phyloP scores from a whole-genome alignment of 345 rosid species.

The Camelina hispida region DNA sequence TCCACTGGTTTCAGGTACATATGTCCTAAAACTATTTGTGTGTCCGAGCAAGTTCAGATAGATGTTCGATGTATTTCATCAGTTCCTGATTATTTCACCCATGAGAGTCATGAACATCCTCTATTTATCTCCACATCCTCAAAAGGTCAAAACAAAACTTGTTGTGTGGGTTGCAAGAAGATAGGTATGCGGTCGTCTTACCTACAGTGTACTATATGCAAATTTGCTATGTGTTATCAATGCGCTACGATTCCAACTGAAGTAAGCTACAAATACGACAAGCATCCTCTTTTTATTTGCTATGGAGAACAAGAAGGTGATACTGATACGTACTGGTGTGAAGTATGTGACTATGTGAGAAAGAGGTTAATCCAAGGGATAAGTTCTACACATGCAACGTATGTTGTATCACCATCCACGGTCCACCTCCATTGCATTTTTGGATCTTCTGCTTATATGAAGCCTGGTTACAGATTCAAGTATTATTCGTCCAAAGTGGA shows the following conservation, averaged over 20 bases:
- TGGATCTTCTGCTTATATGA: background rate
- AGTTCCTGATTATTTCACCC: slow-evolving; percentile 3
- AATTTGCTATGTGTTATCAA: background rate
- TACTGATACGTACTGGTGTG: slow-evolving; percentile 5
- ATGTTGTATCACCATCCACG: slow-evolving; percentile 15
- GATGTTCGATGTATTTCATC: slow-evolving; percentile 3
- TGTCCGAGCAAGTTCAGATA: background rate
- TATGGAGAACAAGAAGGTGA: background rate
- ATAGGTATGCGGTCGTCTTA: background rate
- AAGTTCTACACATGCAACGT: background rate
- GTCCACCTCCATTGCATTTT: background rate
- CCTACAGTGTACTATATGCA: background rate
- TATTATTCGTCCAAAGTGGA: background rate
- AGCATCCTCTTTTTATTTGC: background rate
- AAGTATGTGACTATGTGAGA: slow-evolving; percentile 5
- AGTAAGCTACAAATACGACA: slow-evolving; percentile 5
- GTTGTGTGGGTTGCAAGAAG: background rate
- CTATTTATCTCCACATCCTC: background rate
- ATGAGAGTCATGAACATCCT: background rate
- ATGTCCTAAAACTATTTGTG: background rate
- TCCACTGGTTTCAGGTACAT: background rate
- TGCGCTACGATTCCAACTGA: slow-evolving; percentile 3
- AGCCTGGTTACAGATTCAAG: background rate
- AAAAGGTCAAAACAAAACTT: background rate
- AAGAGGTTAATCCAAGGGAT: background rate